Base-by-base conservation (phyloP, 1,284 basidiomycete species). In the Lignosus rhinocerotis region DNA sequence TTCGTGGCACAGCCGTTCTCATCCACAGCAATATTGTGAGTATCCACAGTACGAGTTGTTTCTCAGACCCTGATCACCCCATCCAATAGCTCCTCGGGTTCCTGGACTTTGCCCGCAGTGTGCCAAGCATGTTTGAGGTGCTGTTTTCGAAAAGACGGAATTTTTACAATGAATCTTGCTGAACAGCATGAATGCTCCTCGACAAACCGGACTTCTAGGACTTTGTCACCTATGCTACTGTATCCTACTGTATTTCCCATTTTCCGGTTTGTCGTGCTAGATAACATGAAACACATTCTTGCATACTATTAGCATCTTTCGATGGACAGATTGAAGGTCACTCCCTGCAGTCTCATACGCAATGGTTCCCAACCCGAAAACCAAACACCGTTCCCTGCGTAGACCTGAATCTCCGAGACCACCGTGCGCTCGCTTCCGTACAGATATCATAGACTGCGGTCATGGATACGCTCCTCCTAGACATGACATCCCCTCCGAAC, bases 11-110 rank as follows among this genome's bases (percentile, higher is more conserved):
- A 71, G 70, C 54, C 69, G 66, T 53, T 66, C 67, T 47, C 67
- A 68, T 17, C 65, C 70, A 31, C 63, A 71, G 56, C 70, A 71
- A 48, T 67, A 69, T 43, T 69, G 70, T 71, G 45, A 64, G 69
- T 60, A n/a, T 39, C 11, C 41, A 8, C 21, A 41, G 31, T 30
- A 34, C 33, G 12, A 30, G 8, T 31, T 5, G 30, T 17, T 7
- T 19, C 3, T 39, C 56, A 49, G 36, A 51, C 34, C 11, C 36
- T 45, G 14, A 51, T 41, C 6, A 12, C 30, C 10, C 44, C 25
- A 7, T 50, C 12, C 38, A n/a, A 33, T 33, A 66, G 64, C 64
- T 21, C 64, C 64, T 7, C 64, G 63, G 39, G 56, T 66, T 17
- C 54, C 55, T 6, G 64, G 59, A 6, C 56, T 46, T 47, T 65